Conservation (phyloP, 306 rosid species). For the Malus asiatica region DNA sequence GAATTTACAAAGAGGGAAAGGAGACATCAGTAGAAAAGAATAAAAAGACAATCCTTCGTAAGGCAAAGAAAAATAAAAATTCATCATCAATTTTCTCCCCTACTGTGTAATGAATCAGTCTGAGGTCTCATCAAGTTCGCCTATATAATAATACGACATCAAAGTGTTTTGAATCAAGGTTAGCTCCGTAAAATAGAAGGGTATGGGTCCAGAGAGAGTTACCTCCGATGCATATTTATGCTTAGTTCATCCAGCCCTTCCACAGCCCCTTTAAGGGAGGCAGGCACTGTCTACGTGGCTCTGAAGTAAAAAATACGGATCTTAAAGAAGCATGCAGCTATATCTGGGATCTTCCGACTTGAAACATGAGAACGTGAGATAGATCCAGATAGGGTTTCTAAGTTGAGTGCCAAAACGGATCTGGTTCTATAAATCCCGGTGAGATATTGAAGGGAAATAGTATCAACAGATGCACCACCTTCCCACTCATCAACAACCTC, state of each 20-base stretch:
- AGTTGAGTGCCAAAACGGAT: constrained; percentile 36
- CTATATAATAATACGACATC: constrained; percentile 45
- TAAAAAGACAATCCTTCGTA: background rate
- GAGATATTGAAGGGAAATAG: constrained; percentile 42
- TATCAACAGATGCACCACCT: constrained; percentile 33
- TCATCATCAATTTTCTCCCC: constrained; percentile 15
- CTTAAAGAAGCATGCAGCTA: constrained; percentile 21
- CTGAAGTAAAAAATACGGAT: constrained; percentile 20
- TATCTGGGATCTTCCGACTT: constrained; percentile 25
- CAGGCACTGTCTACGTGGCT: constrained; percentile 7
- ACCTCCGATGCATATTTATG: constrained; percentile 38
- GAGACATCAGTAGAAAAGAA: background rate
- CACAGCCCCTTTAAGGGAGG: constrained; percentile 18
- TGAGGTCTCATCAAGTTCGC: constrained; percentile 37
- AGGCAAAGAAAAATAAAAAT: background rate
- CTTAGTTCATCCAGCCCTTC: constrained; percentile 31
- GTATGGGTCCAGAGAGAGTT: constrained; percentile 36
- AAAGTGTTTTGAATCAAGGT: constrained; percentile 32
- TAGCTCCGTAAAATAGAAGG: constrained; percentile 40
- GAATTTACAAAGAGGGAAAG: background rate
- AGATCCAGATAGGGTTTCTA: constrained; percentile 27
- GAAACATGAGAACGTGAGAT: constrained; percentile 17
- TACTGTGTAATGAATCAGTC: constrained; percentile 25
- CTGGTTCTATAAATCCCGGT: constrained; percentile 33
- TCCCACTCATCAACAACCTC: constrained; percentile 36